Percentiles rank a stretch among this genome's conserved stretches.
Evolutionary conservation across 2,329 filamentous ascomycete genomes (phyloP).

Genomic region (Ophiostoma ips): DNA sequence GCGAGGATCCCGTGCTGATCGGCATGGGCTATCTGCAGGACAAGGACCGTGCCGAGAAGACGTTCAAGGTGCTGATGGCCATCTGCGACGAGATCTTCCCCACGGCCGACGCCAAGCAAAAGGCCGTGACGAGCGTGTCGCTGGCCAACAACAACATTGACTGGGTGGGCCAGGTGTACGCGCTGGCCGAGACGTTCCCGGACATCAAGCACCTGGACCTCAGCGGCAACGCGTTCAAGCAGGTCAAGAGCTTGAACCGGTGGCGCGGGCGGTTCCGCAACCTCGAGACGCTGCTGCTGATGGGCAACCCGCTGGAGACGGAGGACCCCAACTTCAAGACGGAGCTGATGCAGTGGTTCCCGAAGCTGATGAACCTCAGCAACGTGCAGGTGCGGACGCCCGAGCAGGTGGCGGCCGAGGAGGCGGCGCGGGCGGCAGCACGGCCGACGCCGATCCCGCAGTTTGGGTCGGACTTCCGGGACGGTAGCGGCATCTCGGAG

Average conservation of each 20-base stretch:
- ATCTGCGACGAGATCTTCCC: conserved; percentile 71
- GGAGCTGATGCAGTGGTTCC: conserved; percentile 70
- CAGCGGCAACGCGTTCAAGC: conserved; percentile 65
- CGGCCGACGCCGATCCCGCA: conserved; percentile 40
- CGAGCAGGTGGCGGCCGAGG: conserved; percentile 48
- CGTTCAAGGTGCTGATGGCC: conserved; percentile 83
- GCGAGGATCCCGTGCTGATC: conserved; percentile 55
- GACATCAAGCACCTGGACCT: conserved; percentile 81
- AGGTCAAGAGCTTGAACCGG: conserved; percentile 50
- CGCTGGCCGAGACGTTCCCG: conserved; percentile 66
- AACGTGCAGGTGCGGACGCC: conserved; percentile 58
- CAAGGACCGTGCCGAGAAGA: conserved; percentile 61
- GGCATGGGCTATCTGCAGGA: conserved; percentile 63
- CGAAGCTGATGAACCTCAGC: conserved; percentile 65
- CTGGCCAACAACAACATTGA: conserved; percentile 68
- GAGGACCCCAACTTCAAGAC: conserved; percentile 46
- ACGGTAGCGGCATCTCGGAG: conserved; percentile 61
- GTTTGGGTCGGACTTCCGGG: conserved; percentile 55
- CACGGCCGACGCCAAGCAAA: conserved; percentile 54
- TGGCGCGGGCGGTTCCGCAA: conserved; percentile 71
- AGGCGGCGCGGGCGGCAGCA: conserved; percentile 34
- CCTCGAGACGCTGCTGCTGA: conserved; percentile 68
- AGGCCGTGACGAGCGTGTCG: conserved; percentile 69
- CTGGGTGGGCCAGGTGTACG: conserved; percentile 57
- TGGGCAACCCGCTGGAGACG: conserved; percentile 58